Percentiles rank a stretch among this genome's conserved stretches.
Conservation (phyloP, 352 stramenopile genomes). For the Globisporangium spinosum region DNA sequence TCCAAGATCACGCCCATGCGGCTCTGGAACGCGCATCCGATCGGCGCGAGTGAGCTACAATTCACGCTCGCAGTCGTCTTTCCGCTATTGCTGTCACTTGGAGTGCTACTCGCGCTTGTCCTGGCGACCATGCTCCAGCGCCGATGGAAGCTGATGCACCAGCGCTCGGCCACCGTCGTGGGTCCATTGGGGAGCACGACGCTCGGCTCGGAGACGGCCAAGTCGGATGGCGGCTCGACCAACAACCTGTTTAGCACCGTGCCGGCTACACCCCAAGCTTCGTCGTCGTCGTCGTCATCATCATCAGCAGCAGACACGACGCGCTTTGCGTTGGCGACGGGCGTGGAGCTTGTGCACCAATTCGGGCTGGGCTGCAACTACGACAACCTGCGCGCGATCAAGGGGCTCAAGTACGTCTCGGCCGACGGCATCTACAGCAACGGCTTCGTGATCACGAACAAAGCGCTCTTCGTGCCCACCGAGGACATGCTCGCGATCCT, state of each 20-base stretch:
- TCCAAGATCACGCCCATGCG: slow-evolving; percentile 15
- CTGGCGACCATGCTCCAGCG: neutral
- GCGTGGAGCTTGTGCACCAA: slow-evolving; percentile 4
- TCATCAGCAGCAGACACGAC: neutral
- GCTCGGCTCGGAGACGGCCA: neutral
- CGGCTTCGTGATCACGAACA: slow-evolving; percentile 10
- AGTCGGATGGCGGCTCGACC: neutral
- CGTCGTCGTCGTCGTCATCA: neutral
- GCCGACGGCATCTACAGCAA: slow-evolving; percentile 10
- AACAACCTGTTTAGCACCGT: neutral
- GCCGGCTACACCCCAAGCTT: neutral
- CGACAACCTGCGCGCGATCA: slow-evolving; percentile 10
- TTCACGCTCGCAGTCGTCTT: slow-evolving; percentile 9
- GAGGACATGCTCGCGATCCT: slow-evolving; percentile 13
- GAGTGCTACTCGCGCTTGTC: neutral
- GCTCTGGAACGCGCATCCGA: slow-evolving; percentile 12
- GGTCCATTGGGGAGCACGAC: neutral
- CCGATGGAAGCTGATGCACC: neutral
- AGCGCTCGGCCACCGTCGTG: neutral
- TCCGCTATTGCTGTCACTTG: slow-evolving; percentile 9
- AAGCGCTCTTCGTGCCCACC: slow-evolving; percentile 9
- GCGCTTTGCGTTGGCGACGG: slow-evolving; percentile 7
- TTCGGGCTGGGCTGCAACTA: slow-evolving; percentile 9
- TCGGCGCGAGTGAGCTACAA: neutral
- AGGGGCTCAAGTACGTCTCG: slow-evolving; percentile 5